Percentiles rank a stretch among this genome's conserved stretches.
phyloP scores from a whole-genome alignment of 352 stramenopile genomes.

The Globisporangium splendens region DNA sequence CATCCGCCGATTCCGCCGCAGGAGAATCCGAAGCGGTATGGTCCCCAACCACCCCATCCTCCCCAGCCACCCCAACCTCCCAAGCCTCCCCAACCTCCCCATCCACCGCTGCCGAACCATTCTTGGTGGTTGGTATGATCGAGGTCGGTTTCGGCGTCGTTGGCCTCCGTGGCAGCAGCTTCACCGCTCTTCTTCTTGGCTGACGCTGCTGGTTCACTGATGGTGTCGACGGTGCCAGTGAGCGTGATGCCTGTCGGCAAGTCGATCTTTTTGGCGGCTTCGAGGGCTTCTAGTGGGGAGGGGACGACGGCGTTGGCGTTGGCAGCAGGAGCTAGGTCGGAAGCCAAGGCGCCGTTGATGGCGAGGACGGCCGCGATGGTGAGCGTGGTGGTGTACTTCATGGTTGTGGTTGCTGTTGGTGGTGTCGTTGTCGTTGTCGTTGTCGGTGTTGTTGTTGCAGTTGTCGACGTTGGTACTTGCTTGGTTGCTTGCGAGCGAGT shows the following conservation, averaged over 20 bases:
- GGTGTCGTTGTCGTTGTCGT: neutral
- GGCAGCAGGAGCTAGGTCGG: too few species aligned
- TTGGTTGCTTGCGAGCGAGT: neutral
- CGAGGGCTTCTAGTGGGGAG: neutral
- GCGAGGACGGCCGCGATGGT: neutral
- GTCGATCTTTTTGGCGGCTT: neutral
- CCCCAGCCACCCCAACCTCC: neutral
- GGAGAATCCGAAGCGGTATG: constrained; percentile 3
- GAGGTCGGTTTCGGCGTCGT: neutral
- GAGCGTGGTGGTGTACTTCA: neutral
- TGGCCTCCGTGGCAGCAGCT: too few species aligned
- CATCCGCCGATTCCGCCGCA: constrained; percentile 4
- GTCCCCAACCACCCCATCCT: too few species aligned
- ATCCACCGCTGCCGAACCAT: neutral
- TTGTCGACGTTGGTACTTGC: too few species aligned
- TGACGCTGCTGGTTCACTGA: neutral
- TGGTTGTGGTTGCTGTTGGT: neutral
- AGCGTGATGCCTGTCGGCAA: neutral
- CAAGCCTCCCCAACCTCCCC: too few species aligned
- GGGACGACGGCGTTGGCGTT: neutral
- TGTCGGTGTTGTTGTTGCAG: too few species aligned
- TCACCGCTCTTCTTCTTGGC: too few species aligned
- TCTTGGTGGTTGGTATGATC: neutral
- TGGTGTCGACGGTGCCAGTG: neutral
- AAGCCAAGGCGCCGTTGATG: neutral